Evolutionary conservation across 2,329 filamentous ascomycete genomes (phyloP).

Genomic region (Ophiostoma australiae): DNA sequence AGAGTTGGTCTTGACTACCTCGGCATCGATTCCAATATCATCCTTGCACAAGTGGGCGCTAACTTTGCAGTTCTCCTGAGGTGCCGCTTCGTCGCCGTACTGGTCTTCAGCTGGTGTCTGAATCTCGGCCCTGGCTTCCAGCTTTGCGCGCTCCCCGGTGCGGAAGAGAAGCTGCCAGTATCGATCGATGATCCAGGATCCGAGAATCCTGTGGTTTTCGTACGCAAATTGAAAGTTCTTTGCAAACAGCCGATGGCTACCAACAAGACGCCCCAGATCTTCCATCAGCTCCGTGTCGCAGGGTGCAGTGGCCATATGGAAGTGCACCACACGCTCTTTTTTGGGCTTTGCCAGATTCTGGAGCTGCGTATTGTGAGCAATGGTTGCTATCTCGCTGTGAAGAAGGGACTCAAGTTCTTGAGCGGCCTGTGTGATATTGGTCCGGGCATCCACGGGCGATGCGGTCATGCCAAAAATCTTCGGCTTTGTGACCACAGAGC

Average conservation of each 20-base stretch:
- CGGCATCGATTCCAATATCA: not conserved
- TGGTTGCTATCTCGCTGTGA: constrained; percentile 78
- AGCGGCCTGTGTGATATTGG: constrained; percentile 66
- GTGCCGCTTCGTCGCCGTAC: constrained; percentile 30
- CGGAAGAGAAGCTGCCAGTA: constrained; percentile 70
- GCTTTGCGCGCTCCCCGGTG: constrained; percentile 55
- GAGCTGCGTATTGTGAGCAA: constrained; percentile 49
- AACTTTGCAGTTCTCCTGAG: not conserved
- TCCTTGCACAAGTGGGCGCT: not conserved
- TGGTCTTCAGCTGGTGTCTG: constrained; percentile 36
- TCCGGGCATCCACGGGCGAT: constrained; percentile 81
- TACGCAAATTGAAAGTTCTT: constrained; percentile 56
- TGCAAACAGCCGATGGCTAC: constrained; percentile 44
- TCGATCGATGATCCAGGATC: constrained; percentile 77
- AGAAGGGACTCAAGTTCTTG: constrained; percentile 70
- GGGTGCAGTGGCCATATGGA: constrained; percentile 43
- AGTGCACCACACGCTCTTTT: constrained; percentile 55
- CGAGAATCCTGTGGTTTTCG: constrained; percentile 61
- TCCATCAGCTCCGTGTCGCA: constrained; percentile 62
- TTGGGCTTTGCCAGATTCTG: constrained; percentile 54
- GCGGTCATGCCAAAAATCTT: constrained; percentile 95
- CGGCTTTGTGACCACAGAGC: constrained; percentile 50
- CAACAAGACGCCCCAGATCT: constrained; percentile 46
- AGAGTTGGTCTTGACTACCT: constrained; percentile 17
- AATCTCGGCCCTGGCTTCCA: constrained; percentile 51